Base-by-base conservation (phyloP, 306 rosid genomes). In the Inga laurina region DNA sequence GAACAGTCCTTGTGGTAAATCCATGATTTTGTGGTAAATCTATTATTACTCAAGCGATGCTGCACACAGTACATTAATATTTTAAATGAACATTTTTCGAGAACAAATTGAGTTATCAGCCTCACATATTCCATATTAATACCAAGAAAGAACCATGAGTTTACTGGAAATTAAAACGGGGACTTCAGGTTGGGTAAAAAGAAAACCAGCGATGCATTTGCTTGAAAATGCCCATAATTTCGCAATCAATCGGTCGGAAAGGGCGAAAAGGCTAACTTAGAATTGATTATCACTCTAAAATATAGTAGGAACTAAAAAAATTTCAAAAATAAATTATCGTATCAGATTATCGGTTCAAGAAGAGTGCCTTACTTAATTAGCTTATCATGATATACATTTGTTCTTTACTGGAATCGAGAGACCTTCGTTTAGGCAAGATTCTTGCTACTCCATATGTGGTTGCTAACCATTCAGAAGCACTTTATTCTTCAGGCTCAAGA, bases 111-210 rank as follows among this genome's bases (percentile, higher is more conserved):
- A 35, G 37, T 18, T 1, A 65, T 65, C 43, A 2, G 18, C 7
- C 15, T 65, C 43, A 32, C 4, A 11, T 14, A 67, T 21, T 35
- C 67, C 16, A 5, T 51, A 79, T 14, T 18, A 30, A n/a, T 15
- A 7, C 15, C 51, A 27, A 32, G 52, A 72, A 73, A 81, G 85
- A 72, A 66, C 59, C 78, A 43, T 71, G 72, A 74, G 2, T n/a
- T 57, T 57, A 13, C 69, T 21, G n/a, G 70, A 51, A 21, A 74
- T 64, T 5, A 43, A 77, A 41, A 70, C 44, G 48, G 24, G 7
- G 51, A 18, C 16, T 69, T 39, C 32, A 68, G 13, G 46, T 65
- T 32, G 43, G 71, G 39, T 7, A 65, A 65, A 10, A 19, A 65
- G 34, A 65, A 30, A 30, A 30, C 39, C 10, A 27, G 35, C 16